These are phyloP conservation scores for Claviceps pazoutovae DNA, from an alignment of 2,329 filamentous ascomycete genomes.

Conservation along the genomic window DNA sequence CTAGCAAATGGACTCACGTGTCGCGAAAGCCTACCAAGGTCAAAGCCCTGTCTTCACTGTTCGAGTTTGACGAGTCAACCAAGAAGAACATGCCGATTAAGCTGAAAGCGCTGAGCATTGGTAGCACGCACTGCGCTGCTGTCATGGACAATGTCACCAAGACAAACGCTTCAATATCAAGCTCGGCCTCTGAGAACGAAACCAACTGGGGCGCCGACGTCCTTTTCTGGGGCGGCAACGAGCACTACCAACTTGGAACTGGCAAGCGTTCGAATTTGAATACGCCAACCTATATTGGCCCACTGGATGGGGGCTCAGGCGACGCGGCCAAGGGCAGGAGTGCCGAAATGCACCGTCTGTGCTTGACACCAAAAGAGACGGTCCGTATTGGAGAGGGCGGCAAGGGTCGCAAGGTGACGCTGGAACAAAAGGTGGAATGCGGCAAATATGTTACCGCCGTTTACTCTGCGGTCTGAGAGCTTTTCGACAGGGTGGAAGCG, in stretches of 20 bases:
- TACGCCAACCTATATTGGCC: conserved; percentile 63
- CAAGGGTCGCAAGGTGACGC: conserved; percentile 52
- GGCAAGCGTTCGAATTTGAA: conserved; percentile 73
- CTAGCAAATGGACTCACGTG: conserved; percentile 78
- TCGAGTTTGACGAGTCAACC: conserved; percentile 69
- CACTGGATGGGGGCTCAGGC: conserved; percentile 48
- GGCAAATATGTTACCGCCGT: conserved; percentile 70
- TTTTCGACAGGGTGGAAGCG: no score
- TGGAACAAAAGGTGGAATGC: conserved; percentile 83
- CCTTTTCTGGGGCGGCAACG: conserved; percentile 89
- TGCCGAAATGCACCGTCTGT: conserved; percentile 56
- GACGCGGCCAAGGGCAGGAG: conserved; percentile 46
- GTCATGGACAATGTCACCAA: conserved; percentile 71
- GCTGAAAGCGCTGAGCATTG: conserved; percentile 57
- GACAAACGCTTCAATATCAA: conserved; percentile 40
- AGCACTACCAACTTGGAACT: conserved; percentile 83
- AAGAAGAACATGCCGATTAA: conserved; percentile 64
- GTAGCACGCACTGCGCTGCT: conserved; percentile 67
- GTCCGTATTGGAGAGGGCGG: conserved; percentile 46
- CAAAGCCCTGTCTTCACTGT: conserved; percentile 67
- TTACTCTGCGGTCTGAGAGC: conserved; percentile 50
- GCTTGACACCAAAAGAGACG: conserved; percentile 65
- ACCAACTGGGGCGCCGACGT: conserved; percentile 83
- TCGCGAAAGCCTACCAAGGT: conserved; percentile 67
- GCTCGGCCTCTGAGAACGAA: conserved; percentile 44